phyloP scores from a whole-genome alignment of 2,329 filamentous ascomycete species.

The Fusarium newnesense region DNA sequence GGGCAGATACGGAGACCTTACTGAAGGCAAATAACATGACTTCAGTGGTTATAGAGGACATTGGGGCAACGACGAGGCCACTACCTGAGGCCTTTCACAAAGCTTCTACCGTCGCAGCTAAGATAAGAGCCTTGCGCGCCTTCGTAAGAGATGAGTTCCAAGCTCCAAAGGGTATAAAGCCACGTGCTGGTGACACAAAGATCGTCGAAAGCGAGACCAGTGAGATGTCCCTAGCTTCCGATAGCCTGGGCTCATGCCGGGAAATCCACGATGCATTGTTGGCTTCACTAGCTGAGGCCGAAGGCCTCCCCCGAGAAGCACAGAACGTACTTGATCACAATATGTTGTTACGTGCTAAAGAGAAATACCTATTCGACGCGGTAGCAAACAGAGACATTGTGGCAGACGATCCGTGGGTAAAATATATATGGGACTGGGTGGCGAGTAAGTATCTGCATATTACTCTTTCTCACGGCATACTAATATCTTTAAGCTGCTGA shows the following conservation, averaged over 20 bases:
- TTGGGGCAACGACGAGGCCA: constrained; percentile 48
- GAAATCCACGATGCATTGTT: constrained; percentile 68
- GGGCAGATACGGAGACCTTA: constrained; percentile 54
- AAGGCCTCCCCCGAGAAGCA: constrained; percentile 61
- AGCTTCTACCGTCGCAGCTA: constrained; percentile 58
- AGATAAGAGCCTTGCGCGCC: constrained; percentile 58
- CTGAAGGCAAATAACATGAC: constrained; percentile 50
- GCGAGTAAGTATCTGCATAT: constrained; percentile 61
- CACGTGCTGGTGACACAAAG: constrained; percentile 40
- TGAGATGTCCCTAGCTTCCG: constrained; percentile 52
- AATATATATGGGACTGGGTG: constrained; percentile 82
- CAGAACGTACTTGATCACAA: constrained; percentile 65
- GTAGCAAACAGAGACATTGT: constrained; percentile 73
- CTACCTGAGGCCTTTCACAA: constrained; percentile 56
- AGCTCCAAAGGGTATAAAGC: constrained; percentile 40
- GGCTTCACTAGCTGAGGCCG: constrained; percentile 55
- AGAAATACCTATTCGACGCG: constrained; percentile 73
- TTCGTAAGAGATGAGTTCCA: constrained; percentile 48
- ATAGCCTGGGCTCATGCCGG: constrained; percentile 59
- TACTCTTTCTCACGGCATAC: not conserved
- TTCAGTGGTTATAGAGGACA: constrained; percentile 50
- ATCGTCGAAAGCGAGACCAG: constrained; percentile 48
- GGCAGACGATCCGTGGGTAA: constrained; percentile 77
- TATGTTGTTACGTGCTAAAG: constrained; percentile 69
- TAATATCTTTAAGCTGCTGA: constrained; percentile 63